Base-by-base conservation (phyloP, 768 basidiomycete genomes). In the Tulasnella sp. region DNA sequence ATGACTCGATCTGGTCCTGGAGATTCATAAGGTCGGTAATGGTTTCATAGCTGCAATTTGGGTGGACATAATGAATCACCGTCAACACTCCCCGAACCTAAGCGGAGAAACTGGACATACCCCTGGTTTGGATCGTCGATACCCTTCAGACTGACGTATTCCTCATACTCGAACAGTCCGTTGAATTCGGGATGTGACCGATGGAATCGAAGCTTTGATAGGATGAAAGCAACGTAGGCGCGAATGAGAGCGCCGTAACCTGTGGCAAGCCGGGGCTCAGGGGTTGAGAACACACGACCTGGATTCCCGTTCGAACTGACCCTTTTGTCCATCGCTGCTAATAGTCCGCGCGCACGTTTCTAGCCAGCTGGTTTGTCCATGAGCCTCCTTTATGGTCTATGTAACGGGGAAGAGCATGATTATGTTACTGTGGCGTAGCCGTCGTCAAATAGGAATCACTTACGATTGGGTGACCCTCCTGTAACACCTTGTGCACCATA, bases 91-190 rank as follows among this genome's bases (percentile, higher is more conserved):
- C n/a, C n/a, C n/a, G n/a, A n/a, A n/a, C n/a, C n/a, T n/a, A n/a
- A n/a, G n/a, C n/a, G n/a, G n/a, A n/a, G n/a, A n/a, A n/a, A n/a
- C n/a, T n/a, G 2, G 5, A 68, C 83, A 61, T 68, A 96, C 94
- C 96, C 96, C 74, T 99, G 94, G 68, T 98, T 97, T 7, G 96
- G 96, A 73, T 99, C 92, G 67, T 97, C 91, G 61, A 98, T 96
- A 21, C 90, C 91, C 70, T 96, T 94, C 65, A 99, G 73, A 21
- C 89, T 90, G 62, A 99, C 82, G 67, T 99, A 99, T 70, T 99
- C 96, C 67, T 98, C 93, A 64, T 99, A 99, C 70, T 99, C 96
- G 67, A 99, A 99, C 5, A 99, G 72, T 23, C 96, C 96, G 69
- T 98, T 98, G 73, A 99, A 99, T 68, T 98, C 96, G 2, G 90